These are phyloP conservation scores for Hypoxylon sp. DNA, from an alignment of 2,329 filamentous ascomycete genomes.

Conservation along the genomic window DNA sequence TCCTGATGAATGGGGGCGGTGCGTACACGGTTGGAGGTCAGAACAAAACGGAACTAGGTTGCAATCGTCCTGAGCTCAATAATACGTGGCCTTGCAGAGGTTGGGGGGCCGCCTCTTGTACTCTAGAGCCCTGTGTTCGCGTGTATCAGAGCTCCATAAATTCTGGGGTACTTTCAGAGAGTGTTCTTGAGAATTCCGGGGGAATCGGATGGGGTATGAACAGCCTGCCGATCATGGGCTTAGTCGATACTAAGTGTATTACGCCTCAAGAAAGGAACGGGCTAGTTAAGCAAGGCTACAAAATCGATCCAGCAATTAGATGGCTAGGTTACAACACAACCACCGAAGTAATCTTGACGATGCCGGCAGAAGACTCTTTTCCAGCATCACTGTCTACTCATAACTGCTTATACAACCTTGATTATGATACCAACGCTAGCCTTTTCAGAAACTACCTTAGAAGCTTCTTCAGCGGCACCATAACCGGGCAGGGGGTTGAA, in stretches of 20 bases:
- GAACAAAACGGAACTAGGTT: neutral
- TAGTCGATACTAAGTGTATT: constrained; percentile 3
- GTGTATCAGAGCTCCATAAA: constrained; percentile 19
- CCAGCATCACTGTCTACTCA: neutral
- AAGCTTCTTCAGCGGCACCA: neutral
- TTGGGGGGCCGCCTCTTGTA: constrained; percentile 17
- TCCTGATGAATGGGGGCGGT: neutral
- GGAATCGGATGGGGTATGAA: neutral
- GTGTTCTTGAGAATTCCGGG: neutral
- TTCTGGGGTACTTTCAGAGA: constrained; percentile 7
- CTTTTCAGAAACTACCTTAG: neutral
- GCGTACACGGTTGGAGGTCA: neutral
- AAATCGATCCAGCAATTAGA: neutral
- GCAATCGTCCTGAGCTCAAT: neutral
- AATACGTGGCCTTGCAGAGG: constrained; percentile 11
- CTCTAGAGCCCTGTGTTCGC: constrained; percentile 14
- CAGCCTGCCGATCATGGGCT: neutral
- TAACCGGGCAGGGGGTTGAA: neutral
- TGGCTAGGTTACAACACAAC: constrained; percentile 4
- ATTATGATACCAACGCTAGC: neutral
- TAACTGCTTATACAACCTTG: constrained; percentile 8
- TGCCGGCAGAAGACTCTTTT: neutral
- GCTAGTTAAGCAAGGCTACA: neutral
- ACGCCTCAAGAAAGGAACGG: constrained; percentile 1
- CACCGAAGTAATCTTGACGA: neutral